Conservation (phyloP, 306 rosid species). For the Cicer pinnatifidum region DNA sequence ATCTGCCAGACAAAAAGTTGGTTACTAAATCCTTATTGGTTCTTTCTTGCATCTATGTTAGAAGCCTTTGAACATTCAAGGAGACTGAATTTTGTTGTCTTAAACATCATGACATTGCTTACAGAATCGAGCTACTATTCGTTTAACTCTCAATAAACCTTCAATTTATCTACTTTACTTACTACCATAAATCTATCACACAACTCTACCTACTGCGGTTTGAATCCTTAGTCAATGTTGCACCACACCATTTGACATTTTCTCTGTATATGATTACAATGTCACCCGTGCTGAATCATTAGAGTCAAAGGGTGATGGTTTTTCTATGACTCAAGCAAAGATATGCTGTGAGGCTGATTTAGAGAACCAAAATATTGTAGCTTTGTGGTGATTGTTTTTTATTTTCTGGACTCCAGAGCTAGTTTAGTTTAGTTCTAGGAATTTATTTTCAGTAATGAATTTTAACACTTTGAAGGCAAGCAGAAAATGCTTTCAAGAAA, state of each 20-base stretch:
- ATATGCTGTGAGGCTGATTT: not conserved
- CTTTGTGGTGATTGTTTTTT: not conserved
- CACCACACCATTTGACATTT: not conserved
- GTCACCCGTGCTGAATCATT: not conserved
- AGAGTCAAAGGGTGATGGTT: not conserved
- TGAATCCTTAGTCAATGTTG: not conserved
- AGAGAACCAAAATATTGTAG: not conserved
- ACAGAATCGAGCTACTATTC: not conserved
- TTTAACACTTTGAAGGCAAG: not conserved
- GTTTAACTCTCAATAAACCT: not conserved
- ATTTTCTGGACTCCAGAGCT: not conserved
- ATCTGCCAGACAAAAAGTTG: not conserved
- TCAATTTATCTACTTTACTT: not conserved
- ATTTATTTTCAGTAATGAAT: not conserved
- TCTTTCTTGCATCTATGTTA: not conserved
- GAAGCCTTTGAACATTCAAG: slow-evolving; percentile 9
- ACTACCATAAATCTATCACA: not conserved
- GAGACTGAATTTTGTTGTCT: not conserved
- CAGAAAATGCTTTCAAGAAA: not conserved
- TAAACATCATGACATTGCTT: slow-evolving; percentile 1
- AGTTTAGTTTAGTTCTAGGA: slow-evolving; percentile 5
- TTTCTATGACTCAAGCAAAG: not conserved
- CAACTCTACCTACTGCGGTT: not conserved
- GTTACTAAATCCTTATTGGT: not conserved
- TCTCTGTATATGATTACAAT: not conserved